A percentile compares a stretch with the other conserved stretches of the same genome.
Conservation (phyloP, 2,329 filamentous ascomycete species). For the Calonectria henricotiae region DNA sequence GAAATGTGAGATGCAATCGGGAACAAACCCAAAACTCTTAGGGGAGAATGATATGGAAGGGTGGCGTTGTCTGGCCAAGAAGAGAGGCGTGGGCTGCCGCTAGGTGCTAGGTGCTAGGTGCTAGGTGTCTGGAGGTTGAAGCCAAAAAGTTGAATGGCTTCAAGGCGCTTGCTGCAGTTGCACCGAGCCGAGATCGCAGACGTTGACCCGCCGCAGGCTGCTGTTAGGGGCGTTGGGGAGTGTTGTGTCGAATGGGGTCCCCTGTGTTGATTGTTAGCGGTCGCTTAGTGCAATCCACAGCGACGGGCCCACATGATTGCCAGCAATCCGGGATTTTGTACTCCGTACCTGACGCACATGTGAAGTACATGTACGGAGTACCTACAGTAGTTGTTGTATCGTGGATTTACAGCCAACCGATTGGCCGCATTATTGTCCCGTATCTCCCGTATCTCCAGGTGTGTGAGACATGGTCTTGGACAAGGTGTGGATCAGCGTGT, state of each 20-base stretch:
- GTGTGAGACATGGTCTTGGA: conserved; percentile 1
- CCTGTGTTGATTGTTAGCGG: conserved; percentile 24
- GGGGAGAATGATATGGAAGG: conserved; percentile 8
- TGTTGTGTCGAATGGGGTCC: conserved; percentile 6
- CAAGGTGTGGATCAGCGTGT: too few relatives aligned
- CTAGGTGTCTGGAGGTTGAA: conserved; percentile 5
- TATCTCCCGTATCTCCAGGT: not conserved
- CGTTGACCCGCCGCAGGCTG: conserved; percentile 13
- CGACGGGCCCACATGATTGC: conserved; percentile 15
- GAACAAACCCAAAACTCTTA: not conserved
- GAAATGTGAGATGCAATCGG: conserved; percentile 16
- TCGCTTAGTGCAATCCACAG: conserved; percentile 18
- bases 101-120: not conserved
- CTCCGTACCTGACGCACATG: conserved; percentile 22
- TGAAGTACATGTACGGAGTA: conserved; percentile 4
- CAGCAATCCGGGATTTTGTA: not conserved
- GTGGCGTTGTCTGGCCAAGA: conserved; percentile 16
- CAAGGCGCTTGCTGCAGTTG: conserved; percentile 10
- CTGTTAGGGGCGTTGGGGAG: conserved; percentile 4
- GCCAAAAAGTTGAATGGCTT: conserved; percentile 25
- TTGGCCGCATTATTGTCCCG: not conserved
- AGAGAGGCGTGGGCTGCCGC: conserved; percentile 1
- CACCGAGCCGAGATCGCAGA: conserved; percentile 24
- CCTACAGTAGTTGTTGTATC: not conserved
- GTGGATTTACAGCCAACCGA: not conserved